Base-by-base conservation (phyloP, 148 eudicot genomes). In the Hydrangea macrophylla region DNA sequence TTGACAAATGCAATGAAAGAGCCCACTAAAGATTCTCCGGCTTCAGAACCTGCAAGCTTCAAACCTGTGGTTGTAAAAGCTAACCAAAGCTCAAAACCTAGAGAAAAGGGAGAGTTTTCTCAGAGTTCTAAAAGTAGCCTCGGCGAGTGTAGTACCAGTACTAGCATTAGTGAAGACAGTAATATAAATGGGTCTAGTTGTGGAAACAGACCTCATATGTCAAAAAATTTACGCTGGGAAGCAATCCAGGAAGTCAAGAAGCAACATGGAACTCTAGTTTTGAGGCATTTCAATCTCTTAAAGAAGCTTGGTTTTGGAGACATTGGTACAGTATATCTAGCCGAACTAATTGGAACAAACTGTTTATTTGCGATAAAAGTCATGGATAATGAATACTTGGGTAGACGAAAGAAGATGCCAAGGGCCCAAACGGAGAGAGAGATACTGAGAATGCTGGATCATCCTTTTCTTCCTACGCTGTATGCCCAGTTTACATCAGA, bases 261-360 rank as follows among this genome's bases (percentile, higher is more conserved):
- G 70, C 87, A 90, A 59, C 77, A 84, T 20, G 98, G 96, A 54
- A 82, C 69, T 64, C 57, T 94, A 40, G 90, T 90, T 0, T 70
- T 94, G 76, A 82, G 78, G 26, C 84, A 94, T 74, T 94, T 94
- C 28, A 90, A 85, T 77, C 82, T 94, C 55, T 65, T 94, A 73
- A 90, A 86, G 68, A 94, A 94, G 76, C 98, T 94, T 70, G 98
- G 98, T 54, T 88, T 86, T 65, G 98, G 98, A 56, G 98, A 94
- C 58, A 90, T 94, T 73, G 98, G 98, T 31, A 88, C 97, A 4
- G 98, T 94, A 8, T 94, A 94, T 81, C 90, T 94, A 73, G 92
- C 98, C 27, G 95, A 94, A 67, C 80, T 94, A 58, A 70, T 88
- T 55, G 89, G 89, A 31, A 83, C 97, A 17, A 81, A 77, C 56